Percentiles rank a stretch among this genome's conserved stretches.
Evolutionary conservation across 768 basidiomycete genomes (phyloP).

Genomic region (Porphyrellus cyaneotinctus): DNA sequence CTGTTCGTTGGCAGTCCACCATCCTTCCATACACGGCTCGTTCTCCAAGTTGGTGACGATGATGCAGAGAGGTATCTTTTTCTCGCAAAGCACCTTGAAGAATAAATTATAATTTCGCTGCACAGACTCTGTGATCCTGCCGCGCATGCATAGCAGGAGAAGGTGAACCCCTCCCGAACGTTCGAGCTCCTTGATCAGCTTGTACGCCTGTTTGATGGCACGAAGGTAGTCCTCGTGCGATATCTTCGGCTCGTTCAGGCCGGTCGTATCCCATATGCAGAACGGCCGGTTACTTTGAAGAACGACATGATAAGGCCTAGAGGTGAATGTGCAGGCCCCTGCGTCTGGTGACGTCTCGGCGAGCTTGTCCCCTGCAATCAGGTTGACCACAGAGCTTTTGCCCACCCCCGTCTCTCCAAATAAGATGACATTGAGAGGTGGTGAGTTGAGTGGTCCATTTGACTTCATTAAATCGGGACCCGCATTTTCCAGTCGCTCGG

Average conservation of each 20-base stretch:
- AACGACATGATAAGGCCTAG: slow-evolving; percentile 21
- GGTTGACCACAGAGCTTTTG: slow-evolving; percentile 42
- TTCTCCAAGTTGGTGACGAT: slow-evolving; percentile 39
- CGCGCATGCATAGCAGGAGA: slow-evolving; percentile 38
- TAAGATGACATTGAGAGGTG: slow-evolving; percentile 21
- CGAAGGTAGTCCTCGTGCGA: slow-evolving; percentile 17
- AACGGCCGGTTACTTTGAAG: slow-evolving; percentile 15
- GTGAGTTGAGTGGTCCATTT: slow-evolving; percentile 7
- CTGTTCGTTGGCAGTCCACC: slow-evolving; percentile 37
- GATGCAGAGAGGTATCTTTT: slow-evolving; percentile 35
- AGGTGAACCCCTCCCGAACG: slow-evolving; percentile 35
- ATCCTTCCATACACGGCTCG: slow-evolving; percentile 31
- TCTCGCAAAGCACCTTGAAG: slow-evolving; percentile 36
- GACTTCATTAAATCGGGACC: slow-evolving; percentile 25
- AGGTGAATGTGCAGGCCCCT: slow-evolving; percentile 34
- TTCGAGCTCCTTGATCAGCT: slow-evolving; percentile 32
- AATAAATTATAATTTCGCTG: slow-evolving; percentile 39
- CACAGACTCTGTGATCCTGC: slow-evolving; percentile 34
- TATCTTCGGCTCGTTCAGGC: slow-evolving; percentile 28
- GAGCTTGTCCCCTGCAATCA: slow-evolving; percentile 28
- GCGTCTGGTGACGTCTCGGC: slow-evolving; percentile 33
- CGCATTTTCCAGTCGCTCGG: slow-evolving; percentile 13
- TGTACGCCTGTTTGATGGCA: slow-evolving; percentile 29
- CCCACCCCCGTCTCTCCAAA: slow-evolving; percentile 30
- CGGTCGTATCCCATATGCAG: slow-evolving; percentile 31